A percentile compares a stretch with the other conserved stretches of the same genome.
phyloP scores from a whole-genome alignment of 1,284 basidiomycete genomes.

The Ganoderma lucidum region DNA sequence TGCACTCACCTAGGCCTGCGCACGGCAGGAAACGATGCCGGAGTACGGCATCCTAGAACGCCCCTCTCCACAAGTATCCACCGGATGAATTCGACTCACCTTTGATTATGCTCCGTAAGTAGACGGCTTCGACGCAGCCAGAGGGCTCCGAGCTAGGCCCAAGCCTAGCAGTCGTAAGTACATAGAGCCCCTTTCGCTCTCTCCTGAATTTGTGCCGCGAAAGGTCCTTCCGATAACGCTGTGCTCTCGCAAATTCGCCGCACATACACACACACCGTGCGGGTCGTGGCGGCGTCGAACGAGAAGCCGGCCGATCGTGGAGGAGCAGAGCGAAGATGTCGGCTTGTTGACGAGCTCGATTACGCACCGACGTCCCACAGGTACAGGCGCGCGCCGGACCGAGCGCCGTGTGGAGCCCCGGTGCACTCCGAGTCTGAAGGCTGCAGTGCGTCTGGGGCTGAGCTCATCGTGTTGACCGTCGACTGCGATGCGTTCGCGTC shows the following conservation, averaged over 20 bases:
- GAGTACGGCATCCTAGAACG: not conserved
- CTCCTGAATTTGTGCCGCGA: not conserved
- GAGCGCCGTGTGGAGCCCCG: not conserved
- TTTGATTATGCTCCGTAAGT: no score
- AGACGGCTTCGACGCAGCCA: no score
- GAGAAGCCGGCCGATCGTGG: not conserved
- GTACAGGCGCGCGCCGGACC: not conserved
- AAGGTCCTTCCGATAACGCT: not conserved
- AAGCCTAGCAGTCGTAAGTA: not conserved
- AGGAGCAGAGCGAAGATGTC: conserved; percentile 9
- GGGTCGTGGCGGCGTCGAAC: not conserved
- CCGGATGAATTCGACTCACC: not conserved
- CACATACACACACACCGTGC: not conserved
- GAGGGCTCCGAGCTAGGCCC: not conserved
- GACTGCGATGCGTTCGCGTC: not conserved
- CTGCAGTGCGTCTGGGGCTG: not conserved
- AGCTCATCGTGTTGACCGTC: conserved; percentile 6
- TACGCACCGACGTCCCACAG: not conserved
- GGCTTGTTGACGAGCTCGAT: conserved; percentile 7
- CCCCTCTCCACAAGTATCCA: not conserved
- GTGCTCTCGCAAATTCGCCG: not conserved
- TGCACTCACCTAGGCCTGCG: conserved; percentile 2
- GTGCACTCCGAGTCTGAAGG: not conserved
- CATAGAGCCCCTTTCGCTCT: not conserved
- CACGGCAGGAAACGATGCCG: not conserved